These are phyloP conservation scores for Aegilops longissima DNA, from an alignment of 176 grass and related monocot species.

Conservation along the genomic window DNA sequence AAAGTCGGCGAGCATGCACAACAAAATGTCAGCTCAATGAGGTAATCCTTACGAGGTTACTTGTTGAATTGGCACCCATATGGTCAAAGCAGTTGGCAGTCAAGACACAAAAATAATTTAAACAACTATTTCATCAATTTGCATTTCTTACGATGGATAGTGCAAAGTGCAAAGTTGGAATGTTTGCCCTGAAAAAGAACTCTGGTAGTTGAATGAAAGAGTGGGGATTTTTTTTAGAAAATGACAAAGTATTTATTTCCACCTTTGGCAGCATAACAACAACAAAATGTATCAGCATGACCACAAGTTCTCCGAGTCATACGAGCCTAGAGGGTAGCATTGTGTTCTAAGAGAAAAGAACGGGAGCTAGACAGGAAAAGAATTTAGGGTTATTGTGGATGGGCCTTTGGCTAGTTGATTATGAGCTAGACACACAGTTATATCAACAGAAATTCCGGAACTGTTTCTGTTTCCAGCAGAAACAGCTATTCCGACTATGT, in stretches of 20 bases:
- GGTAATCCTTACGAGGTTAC: slow-evolving; percentile 23
- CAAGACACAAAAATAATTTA: neutral
- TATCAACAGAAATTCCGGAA: neutral
- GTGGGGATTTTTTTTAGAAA: too few species aligned
- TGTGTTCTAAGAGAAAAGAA: neutral
- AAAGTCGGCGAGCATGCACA: slow-evolving; percentile 22
- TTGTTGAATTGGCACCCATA: slow-evolving; percentile 23
- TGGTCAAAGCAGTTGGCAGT: slow-evolving; percentile 2
- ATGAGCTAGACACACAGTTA: neutral
- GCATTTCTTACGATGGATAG: too few species aligned
- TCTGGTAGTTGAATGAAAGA: too few species aligned
- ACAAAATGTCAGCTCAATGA: slow-evolving; percentile 33
- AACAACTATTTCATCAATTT: too few species aligned
- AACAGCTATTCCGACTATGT: neutral
- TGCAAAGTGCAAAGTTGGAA: too few species aligned
- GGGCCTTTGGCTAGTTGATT: neutral
- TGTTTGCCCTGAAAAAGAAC: too few species aligned
- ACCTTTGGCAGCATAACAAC: too few species aligned
- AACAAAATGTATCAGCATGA: too few species aligned
- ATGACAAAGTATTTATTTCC: too few species aligned
- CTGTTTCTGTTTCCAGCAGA: neutral
- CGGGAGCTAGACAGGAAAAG: neutral
- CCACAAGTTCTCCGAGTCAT: too few species aligned
- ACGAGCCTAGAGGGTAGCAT: too few species aligned
- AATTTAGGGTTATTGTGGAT: neutral